Percentiles rank a stretch among this genome's conserved stretches.
phyloP scores from a whole-genome alignment of 1,139 yeast species.

The Taphrina populina region DNA sequence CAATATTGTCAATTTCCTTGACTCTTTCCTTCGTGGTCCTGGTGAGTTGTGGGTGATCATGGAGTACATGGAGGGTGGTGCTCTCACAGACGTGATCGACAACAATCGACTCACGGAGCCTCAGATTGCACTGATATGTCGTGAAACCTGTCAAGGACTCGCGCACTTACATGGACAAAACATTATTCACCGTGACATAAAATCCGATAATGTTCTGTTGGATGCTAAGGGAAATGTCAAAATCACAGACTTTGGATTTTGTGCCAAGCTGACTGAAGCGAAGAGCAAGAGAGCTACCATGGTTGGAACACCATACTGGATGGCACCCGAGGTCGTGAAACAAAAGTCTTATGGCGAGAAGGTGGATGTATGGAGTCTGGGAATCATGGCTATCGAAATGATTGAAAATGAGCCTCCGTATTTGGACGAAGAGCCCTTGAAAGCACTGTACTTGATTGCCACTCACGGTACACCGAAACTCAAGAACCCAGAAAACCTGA shows the following conservation, averaged over 20 bases:
- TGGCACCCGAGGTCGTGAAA: slow-evolving; percentile 99
- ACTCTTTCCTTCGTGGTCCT: slow-evolving; percentile 63
- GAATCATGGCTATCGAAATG: slow-evolving; percentile 98
- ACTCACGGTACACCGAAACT: slow-evolving; percentile 96
- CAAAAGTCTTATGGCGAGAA: slow-evolving; percentile 77
- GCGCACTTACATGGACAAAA: slow-evolving; percentile 87
- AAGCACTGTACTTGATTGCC: slow-evolving; percentile 85
- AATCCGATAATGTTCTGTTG: slow-evolving; percentile 86
- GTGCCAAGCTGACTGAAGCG: slow-evolving; percentile 92
- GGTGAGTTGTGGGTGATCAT: slow-evolving; percentile 85
- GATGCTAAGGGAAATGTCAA: slow-evolving; percentile 87
- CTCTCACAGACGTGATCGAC: slow-evolving; percentile 85
- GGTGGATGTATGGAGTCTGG: slow-evolving; percentile 96
- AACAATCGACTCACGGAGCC: slow-evolving; percentile 76
- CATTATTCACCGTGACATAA: slow-evolving; percentile 93
- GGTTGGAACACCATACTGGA: slow-evolving; percentile 99
- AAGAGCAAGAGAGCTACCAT: slow-evolving; percentile 92
- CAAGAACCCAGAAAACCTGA: slow-evolving; percentile 77
- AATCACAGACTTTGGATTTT: slow-evolving; percentile 96
- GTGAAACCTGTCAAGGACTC: slow-evolving; percentile 86
- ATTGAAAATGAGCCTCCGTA: slow-evolving; percentile 98
- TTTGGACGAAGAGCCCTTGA: slow-evolving; percentile 89
- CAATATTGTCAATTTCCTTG: slow-evolving; percentile 88
- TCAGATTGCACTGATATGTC: slow-evolving; percentile 87
- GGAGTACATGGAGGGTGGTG: slow-evolving; percentile 95